Evolutionary conservation across 176 grass and related monocot species (phyloP), one percentile per base, ranked within the genome.

Genomic region (Triticum monococcum): DNA sequence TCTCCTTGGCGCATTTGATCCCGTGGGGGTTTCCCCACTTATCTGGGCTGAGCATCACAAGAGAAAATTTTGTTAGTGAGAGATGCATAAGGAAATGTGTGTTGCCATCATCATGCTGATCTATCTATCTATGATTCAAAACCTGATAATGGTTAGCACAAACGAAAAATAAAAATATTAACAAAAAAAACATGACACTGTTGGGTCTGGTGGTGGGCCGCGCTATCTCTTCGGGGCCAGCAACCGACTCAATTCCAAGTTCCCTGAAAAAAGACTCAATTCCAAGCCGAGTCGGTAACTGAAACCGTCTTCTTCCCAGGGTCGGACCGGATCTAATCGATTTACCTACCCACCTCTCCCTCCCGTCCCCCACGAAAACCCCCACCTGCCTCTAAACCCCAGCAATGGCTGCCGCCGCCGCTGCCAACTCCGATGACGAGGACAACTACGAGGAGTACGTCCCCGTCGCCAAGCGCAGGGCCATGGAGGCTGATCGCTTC

Each of bases 21-120:
- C 92, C 97, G 2, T 92, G 64, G 0, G 88, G 92, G 82, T 98
- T 89, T 12, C 97, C 92, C 93, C 97, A 98, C 57, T 77, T 75
- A 1, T 79, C 31, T 37, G 90, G 82, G 37, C 97, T 99, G 87
- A 65, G 56, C 59, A 82, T 33, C 79, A 84, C 22, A 84, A 17
- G n/a, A 17, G 10, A 84, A 37, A 10, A 10, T 7, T 61, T 11
- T 20, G 37, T 84, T 67, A 84, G 67, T 4, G 38, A 38, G 6
- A 7, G 23, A 79, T 28, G 69, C 10, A 35, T 25, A 72, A 43
- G 75, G 6, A 38, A 75, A 62, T 86, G 4, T 3, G 17, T 25
- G 1, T 20, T 20, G 63, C 12, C 20, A 48, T 41, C 25, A 30
- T 20, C 18, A 22, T 35, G 16, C 33, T 32, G 64, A 16, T 67